Evolutionary conservation across 306 rosid species (phyloP).

Genomic region (Prunus davidiana): DNA sequence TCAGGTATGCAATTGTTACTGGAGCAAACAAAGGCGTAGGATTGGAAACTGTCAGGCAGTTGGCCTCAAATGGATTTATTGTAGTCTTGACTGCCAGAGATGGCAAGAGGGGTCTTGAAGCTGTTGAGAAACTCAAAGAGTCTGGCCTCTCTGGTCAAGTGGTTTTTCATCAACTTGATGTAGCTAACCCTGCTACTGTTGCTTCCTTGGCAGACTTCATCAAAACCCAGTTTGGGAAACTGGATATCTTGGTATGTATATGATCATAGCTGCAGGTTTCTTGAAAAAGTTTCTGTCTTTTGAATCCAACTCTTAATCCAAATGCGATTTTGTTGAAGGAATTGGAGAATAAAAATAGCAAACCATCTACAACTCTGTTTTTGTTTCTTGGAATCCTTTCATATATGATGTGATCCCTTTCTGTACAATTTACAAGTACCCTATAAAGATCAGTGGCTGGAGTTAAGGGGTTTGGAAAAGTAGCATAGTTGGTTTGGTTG

Average conservation of each 20-base stretch:
- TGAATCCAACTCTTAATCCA: too few species aligned
- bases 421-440: too few species aligned
- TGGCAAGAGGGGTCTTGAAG: constrained; percentile 27
- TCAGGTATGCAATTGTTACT: constrained; percentile 35
- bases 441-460: too few species aligned
- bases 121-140: constrained; percentile 21
- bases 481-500: too few species aligned
- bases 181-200: constrained; percentile 18
- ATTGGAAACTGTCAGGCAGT: constrained; percentile 13
- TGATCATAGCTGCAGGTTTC: neutral
- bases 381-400: too few species aligned
- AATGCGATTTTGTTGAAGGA: neutral
- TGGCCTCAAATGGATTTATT: constrained; percentile 25
- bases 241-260: constrained; percentile 31
- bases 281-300: neutral
- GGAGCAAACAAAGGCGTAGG: constrained; percentile 36
- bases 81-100: constrained; percentile 29
- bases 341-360: too few species aligned
- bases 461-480: too few species aligned
- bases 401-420: too few species aligned
- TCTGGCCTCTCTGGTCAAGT: constrained; percentile 16
- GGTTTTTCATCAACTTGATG: constrained; percentile 37
- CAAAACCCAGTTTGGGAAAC: constrained; percentile 22
- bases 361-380: too few species aligned
- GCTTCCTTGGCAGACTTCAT: constrained; percentile 19